These are phyloP conservation scores for Acarospora socialis DNA, from an alignment of 2,329 filamentous ascomycete genomes.

Conservation along the genomic window DNA sequence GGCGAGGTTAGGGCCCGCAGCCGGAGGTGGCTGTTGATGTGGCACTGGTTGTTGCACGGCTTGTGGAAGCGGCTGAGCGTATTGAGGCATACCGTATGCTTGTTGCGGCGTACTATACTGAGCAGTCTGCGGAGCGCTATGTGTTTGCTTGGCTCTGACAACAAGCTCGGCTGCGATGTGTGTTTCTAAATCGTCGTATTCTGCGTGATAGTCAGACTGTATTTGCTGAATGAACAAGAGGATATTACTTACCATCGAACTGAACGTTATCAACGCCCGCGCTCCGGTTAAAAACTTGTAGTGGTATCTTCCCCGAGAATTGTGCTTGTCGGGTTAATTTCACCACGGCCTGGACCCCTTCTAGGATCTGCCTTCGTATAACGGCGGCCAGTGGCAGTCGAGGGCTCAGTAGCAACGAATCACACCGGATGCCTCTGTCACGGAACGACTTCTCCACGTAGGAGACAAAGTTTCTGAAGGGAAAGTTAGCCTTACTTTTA, in stretches of 20 bases:
- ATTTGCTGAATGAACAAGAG: neutral
- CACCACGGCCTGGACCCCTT: conserved; percentile 76
- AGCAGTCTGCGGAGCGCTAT: conserved; percentile 21
- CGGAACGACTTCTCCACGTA: conserved; percentile 71
- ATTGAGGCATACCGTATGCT: conserved; percentile 20
- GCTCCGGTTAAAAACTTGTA: conserved; percentile 76
- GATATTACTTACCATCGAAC: conserved; percentile 47
- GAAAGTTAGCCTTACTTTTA: conserved; percentile 8
- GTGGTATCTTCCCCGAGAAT: conserved; percentile 54
- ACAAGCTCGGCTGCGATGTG: conserved; percentile 68
- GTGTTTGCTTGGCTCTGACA: conserved; percentile 48
- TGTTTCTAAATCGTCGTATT: conserved; percentile 74
- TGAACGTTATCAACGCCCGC: conserved; percentile 59
- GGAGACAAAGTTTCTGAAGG: conserved; percentile 54
- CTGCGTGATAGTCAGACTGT: conserved; percentile 23
- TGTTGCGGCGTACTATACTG: conserved; percentile 25
- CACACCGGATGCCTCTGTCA: conserved; percentile 55
- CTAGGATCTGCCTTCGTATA: conserved; percentile 71
- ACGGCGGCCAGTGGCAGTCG: conserved; percentile 63
- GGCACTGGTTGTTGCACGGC: conserved; percentile 18
- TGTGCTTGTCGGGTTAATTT: conserved; percentile 60
- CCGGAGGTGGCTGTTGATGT: conserved; percentile 20
- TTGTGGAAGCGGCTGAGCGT: conserved; percentile 19
- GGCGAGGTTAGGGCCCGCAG: conserved; percentile 39
- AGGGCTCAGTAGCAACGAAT: conserved; percentile 66